A percentile compares a stretch with the other conserved stretches of the same genome.
phyloP scores from a whole-genome alignment of 768 basidiomycete genomes.

The Leccinum imitatum region DNA sequence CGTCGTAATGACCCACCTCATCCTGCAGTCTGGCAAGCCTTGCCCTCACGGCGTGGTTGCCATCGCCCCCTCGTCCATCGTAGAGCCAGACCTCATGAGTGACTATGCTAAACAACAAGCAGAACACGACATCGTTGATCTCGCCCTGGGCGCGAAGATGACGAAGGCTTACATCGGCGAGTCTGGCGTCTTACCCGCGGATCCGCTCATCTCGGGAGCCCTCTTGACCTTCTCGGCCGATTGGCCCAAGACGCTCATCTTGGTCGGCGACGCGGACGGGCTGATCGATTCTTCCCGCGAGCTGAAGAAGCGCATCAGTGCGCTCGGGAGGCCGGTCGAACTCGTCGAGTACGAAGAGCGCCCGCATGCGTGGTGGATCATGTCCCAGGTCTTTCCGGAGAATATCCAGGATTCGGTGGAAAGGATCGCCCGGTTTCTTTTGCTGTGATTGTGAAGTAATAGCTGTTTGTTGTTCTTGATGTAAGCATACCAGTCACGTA shows the following conservation, averaged over 20 bases:
- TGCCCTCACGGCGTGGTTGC: constrained; percentile 56
- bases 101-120: constrained; percentile 2
- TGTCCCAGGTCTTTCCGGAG: constrained; percentile 16
- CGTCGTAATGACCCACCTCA: constrained; percentile 27
- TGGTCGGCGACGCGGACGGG: constrained; percentile 21
- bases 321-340: constrained; percentile 8
- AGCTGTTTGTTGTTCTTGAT: no score
- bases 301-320: constrained; percentile 10
- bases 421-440: constrained; percentile 13
- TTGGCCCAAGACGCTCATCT: constrained; percentile 25
- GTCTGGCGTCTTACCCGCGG: constrained; percentile 9
- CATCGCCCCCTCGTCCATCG: constrained; percentile 43
- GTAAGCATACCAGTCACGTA: no score
- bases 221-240: constrained; percentile 14
- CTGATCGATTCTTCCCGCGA: constrained; percentile 14
- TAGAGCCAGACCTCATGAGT: background rate
- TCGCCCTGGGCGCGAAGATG: background rate
- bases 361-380: constrained; percentile 25
- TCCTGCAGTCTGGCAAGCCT: constrained; percentile 51
- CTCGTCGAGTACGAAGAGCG: constrained; percentile 25
- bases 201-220: constrained; percentile 21
- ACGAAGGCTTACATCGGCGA: constrained; percentile 11
- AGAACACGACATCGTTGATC: constrained; percentile 1
- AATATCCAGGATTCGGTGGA: constrained; percentile 10
- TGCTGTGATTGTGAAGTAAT: background rate